Percentiles rank a stretch among this genome's conserved stretches.
Conservation (phyloP, 805 yeast species). For the Starmerella asiatica region DNA sequence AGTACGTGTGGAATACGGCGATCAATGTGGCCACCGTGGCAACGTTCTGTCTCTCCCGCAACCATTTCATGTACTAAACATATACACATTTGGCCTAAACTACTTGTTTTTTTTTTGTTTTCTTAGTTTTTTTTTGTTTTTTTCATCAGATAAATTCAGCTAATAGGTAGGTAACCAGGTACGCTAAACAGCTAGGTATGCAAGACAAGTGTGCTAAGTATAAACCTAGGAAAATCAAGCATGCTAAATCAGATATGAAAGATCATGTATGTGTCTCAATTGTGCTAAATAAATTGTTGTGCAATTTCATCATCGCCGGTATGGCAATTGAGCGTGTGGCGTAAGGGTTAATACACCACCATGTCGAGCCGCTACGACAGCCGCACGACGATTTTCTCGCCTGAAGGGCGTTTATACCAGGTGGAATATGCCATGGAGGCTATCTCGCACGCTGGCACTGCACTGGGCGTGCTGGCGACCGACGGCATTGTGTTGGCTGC, state of each 20-base stretch:
- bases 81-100: background rate
- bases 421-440: constrained; percentile 94
- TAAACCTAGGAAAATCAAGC: no score
- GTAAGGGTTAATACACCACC: no score
- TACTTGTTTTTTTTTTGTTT: background rate
- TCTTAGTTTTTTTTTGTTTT: background rate
- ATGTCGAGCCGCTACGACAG: constrained; percentile 95
- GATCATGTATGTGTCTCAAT: no score
- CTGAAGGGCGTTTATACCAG: constrained; percentile 96
- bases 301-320: no score
- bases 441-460: constrained; percentile 70
- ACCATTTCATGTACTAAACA: constrained; percentile 81
- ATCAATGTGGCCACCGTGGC: constrained; percentile 41
- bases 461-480: constrained; percentile 58
- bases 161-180: no score
- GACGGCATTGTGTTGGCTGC: constrained; percentile 95
- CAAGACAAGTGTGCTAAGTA: no score
- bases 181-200: no score
- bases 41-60: constrained; percentile 46
- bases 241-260: no score
- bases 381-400: constrained; percentile 96
- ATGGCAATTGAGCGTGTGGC: no score
- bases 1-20: constrained; percentile 47
- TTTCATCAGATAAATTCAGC: no score
- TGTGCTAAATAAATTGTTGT: no score